Evolutionary conservation across 2,329 filamentous ascomycete genomes (phyloP), one percentile per base, ranked within the genome.

Genomic region (Neobulgaria alba): DNA sequence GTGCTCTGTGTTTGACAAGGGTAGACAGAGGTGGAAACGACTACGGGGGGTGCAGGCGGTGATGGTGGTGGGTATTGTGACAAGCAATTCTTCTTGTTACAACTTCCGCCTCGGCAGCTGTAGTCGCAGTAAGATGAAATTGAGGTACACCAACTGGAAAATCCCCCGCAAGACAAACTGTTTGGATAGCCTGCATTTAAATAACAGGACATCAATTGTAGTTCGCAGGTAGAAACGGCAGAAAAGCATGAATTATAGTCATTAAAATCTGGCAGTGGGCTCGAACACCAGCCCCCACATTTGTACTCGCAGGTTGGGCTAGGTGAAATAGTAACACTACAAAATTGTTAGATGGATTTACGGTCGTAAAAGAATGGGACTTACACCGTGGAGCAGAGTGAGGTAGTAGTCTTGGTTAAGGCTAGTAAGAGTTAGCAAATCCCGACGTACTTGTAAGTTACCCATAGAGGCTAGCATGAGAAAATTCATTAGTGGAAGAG

Each of bases 231-330:
- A 48, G 62, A 63, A 21, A 45, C 45, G 16, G 67, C 65, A 8
- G 48, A 49, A 36, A 59, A 52, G 57, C 73, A 77, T 33, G 58
- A 56, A 31, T 53, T 46, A 41, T 61, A 47, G 52, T 72, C 62
- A 30, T 57, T 55, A 60, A 67, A 77, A 49, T 67, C 59, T 17
- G 71, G 72, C 10, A 76, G 56, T 10, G 69, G 63, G 33, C 62
- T 63, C 29, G 65, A 66, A 54, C 71, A 75, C 71, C 72, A 77
- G 45, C 64, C 67, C 35, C 73, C 73, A 48, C 68, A 69, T 48
- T 67, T 61, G 58, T 72, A 76, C 55, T 76, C 72, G 57, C 72
- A 76, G 20, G 59, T 62, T 35, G 68, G 58, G 8, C 69, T 66
- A 17, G 65, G 56, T 9, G 65, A 38, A 17, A 43, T 42, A 3